Evolutionary conservation across 2,329 filamentous ascomycete genomes (phyloP).

Genomic region (Metarhizium album): DNA sequence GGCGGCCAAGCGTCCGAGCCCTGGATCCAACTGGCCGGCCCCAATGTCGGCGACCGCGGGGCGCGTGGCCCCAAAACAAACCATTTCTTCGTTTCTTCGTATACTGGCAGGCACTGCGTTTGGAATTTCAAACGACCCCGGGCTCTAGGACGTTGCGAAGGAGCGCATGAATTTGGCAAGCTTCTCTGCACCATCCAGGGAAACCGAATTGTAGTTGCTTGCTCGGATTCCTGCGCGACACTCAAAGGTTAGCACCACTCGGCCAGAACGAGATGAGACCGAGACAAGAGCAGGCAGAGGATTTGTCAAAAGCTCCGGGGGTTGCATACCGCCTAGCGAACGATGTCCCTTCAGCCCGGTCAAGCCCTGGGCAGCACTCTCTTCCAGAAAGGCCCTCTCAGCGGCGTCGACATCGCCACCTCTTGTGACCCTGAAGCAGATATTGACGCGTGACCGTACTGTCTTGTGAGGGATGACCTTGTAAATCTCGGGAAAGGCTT

Average conservation of each 20-base stretch:
- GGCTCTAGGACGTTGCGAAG: neutral
- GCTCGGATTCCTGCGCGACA: slow-evolving; percentile 3
- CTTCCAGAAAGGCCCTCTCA: slow-evolving; percentile 72
- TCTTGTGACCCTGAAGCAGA: slow-evolving; percentile 70
- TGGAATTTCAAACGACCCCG: no score
- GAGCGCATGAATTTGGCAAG: slow-evolving; percentile 1
- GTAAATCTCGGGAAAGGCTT: slow-evolving; percentile 64
- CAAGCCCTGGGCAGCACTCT: slow-evolving; percentile 56
- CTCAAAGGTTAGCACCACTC: neutral
- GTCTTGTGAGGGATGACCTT: slow-evolving; percentile 63
- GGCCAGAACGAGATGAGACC: neutral
- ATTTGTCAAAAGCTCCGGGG: neutral
- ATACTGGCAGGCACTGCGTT: no score
- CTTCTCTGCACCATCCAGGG: slow-evolving; percentile 4
- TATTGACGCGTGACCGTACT: slow-evolving; percentile 82
- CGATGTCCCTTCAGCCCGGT: slow-evolving; percentile 83
- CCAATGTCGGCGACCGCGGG: no score
- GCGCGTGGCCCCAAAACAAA: no score
- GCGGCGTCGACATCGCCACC: slow-evolving; percentile 51
- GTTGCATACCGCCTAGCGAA: slow-evolving; percentile 64
- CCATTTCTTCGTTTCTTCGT: no score
- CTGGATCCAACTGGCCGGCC: no score
- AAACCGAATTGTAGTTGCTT: slow-evolving; percentile 6
- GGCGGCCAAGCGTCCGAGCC: no score
- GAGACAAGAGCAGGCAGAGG: neutral